Base-by-base conservation (phyloP, 768 basidiomycete species). In the Boletus vermiculosoides region DNA sequence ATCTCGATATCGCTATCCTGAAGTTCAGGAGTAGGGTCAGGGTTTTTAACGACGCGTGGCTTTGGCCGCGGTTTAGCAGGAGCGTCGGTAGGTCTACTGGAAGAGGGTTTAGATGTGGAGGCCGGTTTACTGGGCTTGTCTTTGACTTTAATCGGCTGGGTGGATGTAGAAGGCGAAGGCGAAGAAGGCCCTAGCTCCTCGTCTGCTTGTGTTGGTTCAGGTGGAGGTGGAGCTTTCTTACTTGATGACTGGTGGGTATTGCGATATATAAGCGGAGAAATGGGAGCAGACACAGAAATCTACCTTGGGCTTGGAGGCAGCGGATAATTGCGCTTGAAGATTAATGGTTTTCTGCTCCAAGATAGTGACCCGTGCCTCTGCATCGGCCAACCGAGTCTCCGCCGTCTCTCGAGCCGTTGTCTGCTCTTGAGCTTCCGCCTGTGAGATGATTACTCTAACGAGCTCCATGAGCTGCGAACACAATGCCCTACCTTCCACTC, bases 401-500 rank as follows among this genome's bases (percentile, higher is more conserved):
- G 73, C 63, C 6, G 73, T 69, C 39, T 76, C 73, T 15, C 66
- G 69, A 12, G 78, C 76, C 2, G 70, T 63, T 47, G 76, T 68
- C 40, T 76, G 69, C 10, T 70, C 65, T 30, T 74, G 72, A 8
- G 73, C 72, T 56, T 76, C 73, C 15, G 56, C 66, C 85, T 86
- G 50, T 40, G 10, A 23, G 33, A 44, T 31, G 52, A 54, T 58
- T 20, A 54, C 23, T 39, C 28, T 2, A 28, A 54, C 20, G n/a
- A 47, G n/a, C 25, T 30, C 20, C 15, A 15, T 3, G 20, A 10
- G 9, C n/a, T 31, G 25, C 8, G 13, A 54, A 50, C 9, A 50
- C 30, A 39, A 42, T n/a, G 37, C 28, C 63, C 20, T 63, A 85
- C 84, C 78, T 80, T 71, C 74, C 80, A 83, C 46, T 76, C 72